Base-by-base conservation (phyloP, 176 grass and related monocot genomes). In the Cymbopogon citratus region DNA sequence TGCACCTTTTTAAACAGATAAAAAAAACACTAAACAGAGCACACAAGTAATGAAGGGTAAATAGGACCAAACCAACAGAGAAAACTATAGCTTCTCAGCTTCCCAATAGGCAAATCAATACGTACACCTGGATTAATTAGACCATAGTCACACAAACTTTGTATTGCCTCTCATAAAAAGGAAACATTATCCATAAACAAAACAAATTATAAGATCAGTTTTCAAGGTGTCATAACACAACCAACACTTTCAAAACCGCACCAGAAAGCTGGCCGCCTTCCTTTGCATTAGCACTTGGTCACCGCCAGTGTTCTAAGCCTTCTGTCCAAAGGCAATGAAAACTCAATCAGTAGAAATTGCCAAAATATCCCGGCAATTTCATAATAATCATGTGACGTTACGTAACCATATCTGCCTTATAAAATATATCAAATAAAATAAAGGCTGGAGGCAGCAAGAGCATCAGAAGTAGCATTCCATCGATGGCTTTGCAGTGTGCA, bases 271-370 rank as follows among this genome's bases (percentile, higher is more conserved):
- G 41, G 31, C 33, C 3, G n/a, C 71, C 78, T 69, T 77, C 71
- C 75, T 60, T 72, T 23, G 43, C 41, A 45, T 81, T 52, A 0
- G 24, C 33, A 40, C 33, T 80, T 65, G 78, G 57, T 15, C 62
- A 78, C 36, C 75, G 2, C 71, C 77, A 41, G 51, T 62, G 65
- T 75, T 89, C 48, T 80, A 84, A 80, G 61, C 49, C 81, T 75
- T 75, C 70, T 88, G 81, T 84, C 51, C 69, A 84, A 69, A 80
- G 76, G 70, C 29, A 84, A 84, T 63, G 49, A 84, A 75, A 88
- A 84, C 8, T 51, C 23, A 77, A 76, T 89, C 74, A 89, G 68
- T 81, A 85, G 51, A 80, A 54, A 21, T 63, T 84, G 40, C 74
- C 29, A 48, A 88, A 80, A 75, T 35, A 43, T 48, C 67, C 5